Percentiles rank a stretch among this genome's conserved stretches.
Evolutionary conservation across 139 green algal genomes (phyloP).

Genomic region (Closterium sp.): DNA sequence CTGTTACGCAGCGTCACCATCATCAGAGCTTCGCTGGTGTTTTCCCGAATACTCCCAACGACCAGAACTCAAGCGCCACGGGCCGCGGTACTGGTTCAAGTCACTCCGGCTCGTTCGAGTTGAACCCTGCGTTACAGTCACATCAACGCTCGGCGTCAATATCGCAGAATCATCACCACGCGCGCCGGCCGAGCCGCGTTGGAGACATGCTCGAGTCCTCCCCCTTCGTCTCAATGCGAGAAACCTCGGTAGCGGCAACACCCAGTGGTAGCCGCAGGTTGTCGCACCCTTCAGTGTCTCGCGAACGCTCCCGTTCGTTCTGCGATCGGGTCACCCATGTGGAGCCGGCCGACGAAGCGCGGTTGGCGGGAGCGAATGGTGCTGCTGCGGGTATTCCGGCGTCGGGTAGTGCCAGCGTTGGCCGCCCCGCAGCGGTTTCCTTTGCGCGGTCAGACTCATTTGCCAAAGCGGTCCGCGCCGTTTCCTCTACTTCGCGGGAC

Average conservation of each 20-base stretch:
- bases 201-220: neutral
- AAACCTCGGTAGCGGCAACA: neutral
- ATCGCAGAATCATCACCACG: neutral
- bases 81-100: neutral
- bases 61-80: neutral
- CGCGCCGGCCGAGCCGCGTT: neutral
- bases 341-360: neutral
- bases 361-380: neutral
- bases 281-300: neutral
- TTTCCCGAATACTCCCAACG: neutral
- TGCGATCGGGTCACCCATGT: neutral
- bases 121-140: neutral
- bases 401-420: too few relatives aligned
- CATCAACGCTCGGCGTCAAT: neutral
- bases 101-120: neutral
- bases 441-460: neutral
- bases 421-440: neutral
- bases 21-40: neutral
- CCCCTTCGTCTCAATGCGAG: neutral
- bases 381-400: neutral
- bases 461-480: too few relatives aligned
- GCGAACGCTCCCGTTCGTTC: neutral
- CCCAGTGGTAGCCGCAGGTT: neutral
- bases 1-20: neutral
- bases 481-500: neutral